Base-by-base conservation (phyloP, 2,329 filamentous ascomycete genomes). In the Penicillium corylophilum region DNA sequence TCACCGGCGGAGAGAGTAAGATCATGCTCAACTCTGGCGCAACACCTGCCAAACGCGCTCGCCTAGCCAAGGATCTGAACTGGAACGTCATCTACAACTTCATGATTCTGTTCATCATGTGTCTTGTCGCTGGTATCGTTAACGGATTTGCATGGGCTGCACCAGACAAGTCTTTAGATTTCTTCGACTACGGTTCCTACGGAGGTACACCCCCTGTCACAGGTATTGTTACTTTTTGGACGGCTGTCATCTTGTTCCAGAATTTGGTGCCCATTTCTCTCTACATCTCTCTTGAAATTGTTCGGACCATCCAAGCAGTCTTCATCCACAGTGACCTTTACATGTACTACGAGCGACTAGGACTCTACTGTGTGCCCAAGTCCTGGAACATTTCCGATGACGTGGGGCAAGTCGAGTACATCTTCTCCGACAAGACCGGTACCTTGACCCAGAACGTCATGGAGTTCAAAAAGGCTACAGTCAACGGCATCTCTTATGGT, bases 361-460 rank as follows among this genome's bases (percentile, higher is more conserved):
- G 96, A 65, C 92, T 96, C 67, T 91, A 93, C 2, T 99, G 95
- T 68, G 90, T 95, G 10, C 94, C 95, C 5, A 97, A 97, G 68
- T 91, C 92, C 0, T 99, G 94, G 94, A 99, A 97, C 69, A 97
- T 99, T 45, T 97, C 93, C 1, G 94, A 99, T 67, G 95, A 99
- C 64, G 80, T 99, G 42, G 94, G 94, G 12, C 94, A 99, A 74
- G 96, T 99, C 56, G 94, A 97, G 73, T 99, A 97, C 77, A 96
- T 99, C 61, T 99, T 99, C 73, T 96, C 90, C 0, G 90, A 95
- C 78, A 95, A 95, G 74, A 95, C 90, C 0, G 90, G 90, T 52
- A 95, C 90, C 2, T 75, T 95, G 58, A 95, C 90, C 0, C 90
- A 95, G 65, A 95, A 95, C 69, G 88, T 95, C 47, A 95, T 95